Evolutionary conservation across 2,329 filamentous ascomycete genomes (phyloP).

Genomic region (Stagonosporopsis cucurbitacearum): DNA sequence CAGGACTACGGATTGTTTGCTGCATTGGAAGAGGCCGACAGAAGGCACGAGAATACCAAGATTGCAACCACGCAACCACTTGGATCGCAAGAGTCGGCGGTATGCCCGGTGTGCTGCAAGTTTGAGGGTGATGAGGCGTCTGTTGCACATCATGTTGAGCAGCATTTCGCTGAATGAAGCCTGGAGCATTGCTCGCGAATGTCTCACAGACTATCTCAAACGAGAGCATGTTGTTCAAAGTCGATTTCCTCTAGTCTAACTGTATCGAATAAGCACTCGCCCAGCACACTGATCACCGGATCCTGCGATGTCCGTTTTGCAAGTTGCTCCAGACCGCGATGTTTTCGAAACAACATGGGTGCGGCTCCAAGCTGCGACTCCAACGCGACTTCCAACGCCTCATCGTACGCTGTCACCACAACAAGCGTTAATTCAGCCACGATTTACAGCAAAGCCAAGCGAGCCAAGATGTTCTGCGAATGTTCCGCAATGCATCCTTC

Average conservation of each 20-base stretch:
- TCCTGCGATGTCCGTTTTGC: background rate
- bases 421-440: background rate
- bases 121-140: slow-evolving; percentile 74
- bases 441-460: slow-evolving; percentile 7
- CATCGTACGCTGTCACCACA: background rate
- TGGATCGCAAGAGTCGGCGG: slow-evolving; percentile 30
- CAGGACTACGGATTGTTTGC: slow-evolving; percentile 28
- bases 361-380: slow-evolving; percentile 12
- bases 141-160: slow-evolving; percentile 70
- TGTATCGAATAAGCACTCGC: background rate
- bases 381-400: slow-evolving; percentile 12
- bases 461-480: slow-evolving; percentile 20
- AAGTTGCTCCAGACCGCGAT: slow-evolving; percentile 1
- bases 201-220: background rate
- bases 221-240: background rate
- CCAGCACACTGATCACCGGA: background rate
- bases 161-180: slow-evolving; percentile 55
- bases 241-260: background rate
- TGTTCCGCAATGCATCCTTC: slow-evolving; percentile 29
- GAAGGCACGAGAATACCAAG: slow-evolving; percentile 32
- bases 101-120: slow-evolving; percentile 69
- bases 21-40: slow-evolving; percentile 37
- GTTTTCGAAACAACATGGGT: slow-evolving; percentile 15
- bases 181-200: background rate
- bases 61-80: slow-evolving; percentile 35